phyloP scores from a whole-genome alignment of 176 grass and related monocot genomes.

The Luzula sylvatica region DNA sequence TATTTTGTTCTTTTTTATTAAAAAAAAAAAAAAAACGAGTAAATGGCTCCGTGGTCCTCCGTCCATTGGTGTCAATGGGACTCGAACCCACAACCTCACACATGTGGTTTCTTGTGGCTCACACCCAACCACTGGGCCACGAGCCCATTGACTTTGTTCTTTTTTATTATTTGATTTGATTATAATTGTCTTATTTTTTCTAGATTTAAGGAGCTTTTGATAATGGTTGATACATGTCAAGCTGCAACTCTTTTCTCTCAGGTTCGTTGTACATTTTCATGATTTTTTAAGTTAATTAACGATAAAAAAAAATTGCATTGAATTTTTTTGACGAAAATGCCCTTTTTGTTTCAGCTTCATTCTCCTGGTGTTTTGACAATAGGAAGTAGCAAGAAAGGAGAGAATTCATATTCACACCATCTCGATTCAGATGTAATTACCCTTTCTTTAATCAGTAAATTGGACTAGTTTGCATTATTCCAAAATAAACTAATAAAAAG shows the following conservation, averaged over 20 bases:
- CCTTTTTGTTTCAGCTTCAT: conserved; percentile 57
- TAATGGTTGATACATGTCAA: conserved; percentile 99
- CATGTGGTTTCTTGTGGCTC: too few relatives aligned
- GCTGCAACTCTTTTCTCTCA: conserved; percentile 96
- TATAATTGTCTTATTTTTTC: conserved; percentile 11
- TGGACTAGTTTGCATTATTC: too few relatives aligned
- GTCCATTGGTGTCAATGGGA: too few relatives aligned
- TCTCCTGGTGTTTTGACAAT: conserved; percentile 90
- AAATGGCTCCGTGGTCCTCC: too few relatives aligned
- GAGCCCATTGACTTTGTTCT: too few relatives aligned
- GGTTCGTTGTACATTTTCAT: conserved; percentile 23
- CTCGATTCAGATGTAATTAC: conserved; percentile 91
- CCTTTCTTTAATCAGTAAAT: too few relatives aligned
- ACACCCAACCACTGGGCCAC: too few relatives aligned
- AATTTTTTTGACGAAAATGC: neutral
- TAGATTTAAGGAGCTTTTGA: conserved; percentile 94
- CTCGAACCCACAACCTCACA: too few relatives aligned
- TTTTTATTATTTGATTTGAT: conserved; percentile 12
- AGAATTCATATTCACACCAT: conserved; percentile 99
- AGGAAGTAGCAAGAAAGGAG: conserved; percentile 95
- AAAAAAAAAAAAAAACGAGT: too few relatives aligned
- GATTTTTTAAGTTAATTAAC: too few relatives aligned
- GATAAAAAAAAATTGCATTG: neutral
- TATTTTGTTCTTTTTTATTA: too few relatives aligned
- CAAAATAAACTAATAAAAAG: too few relatives aligned